Conservation (phyloP, 805 yeast genomes). For the Metschnikowia henanensis region DNA sequence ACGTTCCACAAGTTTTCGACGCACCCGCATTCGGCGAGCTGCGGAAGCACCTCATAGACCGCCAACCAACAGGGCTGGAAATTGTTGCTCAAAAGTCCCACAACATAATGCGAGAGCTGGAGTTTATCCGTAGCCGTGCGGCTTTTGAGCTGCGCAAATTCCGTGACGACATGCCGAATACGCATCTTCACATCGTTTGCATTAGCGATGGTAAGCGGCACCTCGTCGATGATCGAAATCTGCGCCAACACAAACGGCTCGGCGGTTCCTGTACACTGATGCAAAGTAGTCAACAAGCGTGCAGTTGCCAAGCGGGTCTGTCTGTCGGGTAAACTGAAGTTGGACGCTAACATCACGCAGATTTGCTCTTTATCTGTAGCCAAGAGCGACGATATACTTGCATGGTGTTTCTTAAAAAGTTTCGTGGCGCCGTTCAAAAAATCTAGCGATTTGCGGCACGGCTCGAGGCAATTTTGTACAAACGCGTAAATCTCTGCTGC, state of each 20-base stretch:
- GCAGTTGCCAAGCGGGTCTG: slow-evolving; percentile 51
- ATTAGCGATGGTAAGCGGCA: slow-evolving; percentile 65
- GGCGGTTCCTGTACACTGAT: slow-evolving; percentile 21
- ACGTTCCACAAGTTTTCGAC: slow-evolving; percentile 56
- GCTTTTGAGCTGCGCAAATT: slow-evolving; percentile 24
- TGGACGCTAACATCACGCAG: slow-evolving; percentile 19
- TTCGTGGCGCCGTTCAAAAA: slow-evolving; percentile 6
- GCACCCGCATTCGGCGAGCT: slow-evolving; percentile 31
- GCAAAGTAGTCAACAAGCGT: slow-evolving; percentile 40
- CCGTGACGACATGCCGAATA: slow-evolving; percentile 56
- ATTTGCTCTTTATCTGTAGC: slow-evolving; percentile 7
- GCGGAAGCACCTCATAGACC: slow-evolving; percentile 58
- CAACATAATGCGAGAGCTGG: slow-evolving; percentile 21
- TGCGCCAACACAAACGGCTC: slow-evolving; percentile 46
- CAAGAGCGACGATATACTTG: neutral
- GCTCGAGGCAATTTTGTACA: slow-evolving; percentile 4
- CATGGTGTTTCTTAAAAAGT: slow-evolving; percentile 2
- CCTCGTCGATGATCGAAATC: slow-evolving; percentile 55
- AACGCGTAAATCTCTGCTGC: slow-evolving; percentile 2
- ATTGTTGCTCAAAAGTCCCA: slow-evolving; percentile 69
- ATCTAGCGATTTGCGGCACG: slow-evolving; percentile 8
- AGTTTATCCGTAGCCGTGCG: slow-evolving; percentile 1
- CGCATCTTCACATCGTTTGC: slow-evolving; percentile 76
- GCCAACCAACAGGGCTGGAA: slow-evolving; percentile 89
- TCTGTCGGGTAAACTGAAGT: slow-evolving; percentile 51